Evolutionary conservation across 345 rosid species (phyloP).

Genomic region (Aethionema arabicum): DNA sequence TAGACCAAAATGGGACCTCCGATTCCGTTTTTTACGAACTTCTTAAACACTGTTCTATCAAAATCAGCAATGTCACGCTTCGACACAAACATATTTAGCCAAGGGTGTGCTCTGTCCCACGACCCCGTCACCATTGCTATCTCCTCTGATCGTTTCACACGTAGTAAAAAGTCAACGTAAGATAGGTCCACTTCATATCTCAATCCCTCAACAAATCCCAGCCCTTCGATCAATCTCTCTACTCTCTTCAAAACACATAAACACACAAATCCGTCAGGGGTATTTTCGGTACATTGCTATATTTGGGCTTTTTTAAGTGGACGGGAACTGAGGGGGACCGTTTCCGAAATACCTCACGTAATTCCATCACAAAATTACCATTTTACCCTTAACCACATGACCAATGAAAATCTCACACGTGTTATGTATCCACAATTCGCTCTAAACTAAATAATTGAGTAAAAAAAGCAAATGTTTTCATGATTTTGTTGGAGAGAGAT

Average conservation of each 20-base stretch:
- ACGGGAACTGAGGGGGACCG: conserved; percentile 49
- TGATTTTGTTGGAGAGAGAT: conserved; percentile 1
- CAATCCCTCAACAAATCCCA: conserved; percentile 48
- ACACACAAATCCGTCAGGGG: conserved; percentile 29
- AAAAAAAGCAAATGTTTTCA: conserved; percentile 24
- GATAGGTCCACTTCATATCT: conserved; percentile 57
- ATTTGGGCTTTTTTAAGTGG: conserved; percentile 42
- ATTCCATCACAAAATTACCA: conserved; percentile 22
- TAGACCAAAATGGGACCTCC: conserved; percentile 92
- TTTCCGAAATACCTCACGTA: conserved; percentile 32
- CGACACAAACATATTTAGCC: conserved; percentile 86
- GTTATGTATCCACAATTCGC: not conserved
- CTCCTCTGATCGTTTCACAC: conserved; percentile 66
- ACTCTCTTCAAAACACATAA: conserved; percentile 34
- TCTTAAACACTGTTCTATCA: conserved; percentile 68
- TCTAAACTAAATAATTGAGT: conserved; percentile 35
- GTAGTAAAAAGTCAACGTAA: conserved; percentile 69
- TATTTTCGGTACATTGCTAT: conserved; percentile 30
- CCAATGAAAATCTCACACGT: conserved; percentile 30
- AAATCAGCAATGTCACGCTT: conserved; percentile 53
- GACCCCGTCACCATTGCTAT: conserved; percentile 59
- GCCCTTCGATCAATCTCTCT: conserved; percentile 49
- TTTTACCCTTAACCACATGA: conserved; percentile 36
- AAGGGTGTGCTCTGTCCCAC: conserved; percentile 95
- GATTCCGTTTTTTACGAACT: conserved; percentile 62